Conservation (phyloP, 495 filamentous ascomycete genomes). For the Talaromyces borbonicus region DNA sequence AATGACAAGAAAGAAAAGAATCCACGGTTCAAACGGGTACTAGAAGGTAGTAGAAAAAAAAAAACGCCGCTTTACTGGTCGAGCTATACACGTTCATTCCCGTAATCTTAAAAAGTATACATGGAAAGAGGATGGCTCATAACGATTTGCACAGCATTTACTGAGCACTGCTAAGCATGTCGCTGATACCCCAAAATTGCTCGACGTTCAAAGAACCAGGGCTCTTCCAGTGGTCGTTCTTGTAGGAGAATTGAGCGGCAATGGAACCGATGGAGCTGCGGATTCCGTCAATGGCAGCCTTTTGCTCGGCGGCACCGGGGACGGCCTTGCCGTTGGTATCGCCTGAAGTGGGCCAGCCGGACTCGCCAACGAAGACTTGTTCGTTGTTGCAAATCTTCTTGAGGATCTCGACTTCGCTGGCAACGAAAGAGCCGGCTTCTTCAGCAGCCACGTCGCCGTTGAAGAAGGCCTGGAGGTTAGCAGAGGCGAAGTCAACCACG, state of each 20-base stretch:
- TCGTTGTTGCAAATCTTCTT: conserved; percentile 53
- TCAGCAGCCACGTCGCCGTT: conserved; percentile 51
- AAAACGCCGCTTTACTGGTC: conserved; percentile 1
- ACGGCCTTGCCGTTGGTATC: conserved; percentile 58
- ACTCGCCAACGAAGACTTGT: conserved; percentile 68
- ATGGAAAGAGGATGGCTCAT: not conserved
- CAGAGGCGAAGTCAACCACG: conserved; percentile 65
- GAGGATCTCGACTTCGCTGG: conserved; percentile 54
- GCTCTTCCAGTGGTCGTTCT: conserved; percentile 75
- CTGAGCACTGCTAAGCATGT: not conserved
- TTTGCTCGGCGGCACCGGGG: conserved; percentile 58
- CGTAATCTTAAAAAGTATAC: not conserved
- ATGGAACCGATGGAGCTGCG: conserved; percentile 41
- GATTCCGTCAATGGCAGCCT: conserved; percentile 59
- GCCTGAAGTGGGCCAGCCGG: conserved; percentile 77
- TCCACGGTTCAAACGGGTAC: not conserved
- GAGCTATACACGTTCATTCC: not conserved
- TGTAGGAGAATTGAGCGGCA: conserved; percentile 70
- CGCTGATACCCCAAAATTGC: conserved; percentile 55
- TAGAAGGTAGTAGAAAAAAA: not conserved
- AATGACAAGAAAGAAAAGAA: conserved; percentile 1
- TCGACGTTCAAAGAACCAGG: conserved; percentile 63
- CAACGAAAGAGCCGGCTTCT: conserved; percentile 65
- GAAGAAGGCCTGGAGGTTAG: conserved; percentile 93
- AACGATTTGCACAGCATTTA: not conserved